Percentiles rank a stretch among this genome's conserved stretches.
These are phyloP conservation scores for Aspergillus coremiiformis DNA, from an alignment of 495 filamentous ascomycete genomes.

Conservation along the genomic window DNA sequence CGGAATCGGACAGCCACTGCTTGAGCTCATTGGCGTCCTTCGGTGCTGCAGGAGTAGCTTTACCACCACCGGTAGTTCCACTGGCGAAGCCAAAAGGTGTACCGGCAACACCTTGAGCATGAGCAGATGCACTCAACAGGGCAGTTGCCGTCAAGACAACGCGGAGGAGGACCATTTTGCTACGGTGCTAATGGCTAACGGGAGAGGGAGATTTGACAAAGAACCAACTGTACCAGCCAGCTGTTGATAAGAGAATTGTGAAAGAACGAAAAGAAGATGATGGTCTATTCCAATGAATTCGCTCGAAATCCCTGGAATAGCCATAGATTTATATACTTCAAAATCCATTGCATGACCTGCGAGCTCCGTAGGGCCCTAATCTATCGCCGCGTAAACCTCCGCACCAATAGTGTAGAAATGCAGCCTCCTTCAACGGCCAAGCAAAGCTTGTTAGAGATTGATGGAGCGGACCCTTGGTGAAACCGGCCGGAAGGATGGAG, in stretches of 20 bases:
- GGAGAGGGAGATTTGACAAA: background rate
- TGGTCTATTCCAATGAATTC: background rate
- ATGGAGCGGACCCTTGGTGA: slow-evolving; percentile 5
- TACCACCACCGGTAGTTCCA: slow-evolving; percentile 44
- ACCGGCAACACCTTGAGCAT: slow-evolving; percentile 27
- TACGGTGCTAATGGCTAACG: background rate
- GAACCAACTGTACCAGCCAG: slow-evolving; percentile 16
- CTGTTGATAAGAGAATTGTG: slow-evolving; percentile 9
- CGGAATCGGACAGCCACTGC: slow-evolving; percentile 29
- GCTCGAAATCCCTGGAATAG: background rate
- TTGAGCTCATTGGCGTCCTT: slow-evolving; percentile 31
- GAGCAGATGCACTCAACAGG: slow-evolving; percentile 16
- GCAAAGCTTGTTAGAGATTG: slow-evolving; percentile 4
- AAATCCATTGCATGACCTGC: no score
- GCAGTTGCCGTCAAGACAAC: slow-evolving; percentile 16
- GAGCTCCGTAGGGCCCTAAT: no score
- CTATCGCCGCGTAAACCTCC: background rate
- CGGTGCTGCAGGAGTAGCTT: slow-evolving; percentile 37
- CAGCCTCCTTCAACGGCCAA: background rate
- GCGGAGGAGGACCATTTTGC: slow-evolving; percentile 17
- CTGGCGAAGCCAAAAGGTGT: slow-evolving; percentile 41
- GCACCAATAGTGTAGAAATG: background rate
- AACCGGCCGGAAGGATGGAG: slow-evolving; percentile 1
- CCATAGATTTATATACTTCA: background rate
- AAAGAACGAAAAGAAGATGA: background rate